Evolutionary conservation across 1,284 basidiomycete genomes (phyloP).

Genomic region (Chalciporus sp.): DNA sequence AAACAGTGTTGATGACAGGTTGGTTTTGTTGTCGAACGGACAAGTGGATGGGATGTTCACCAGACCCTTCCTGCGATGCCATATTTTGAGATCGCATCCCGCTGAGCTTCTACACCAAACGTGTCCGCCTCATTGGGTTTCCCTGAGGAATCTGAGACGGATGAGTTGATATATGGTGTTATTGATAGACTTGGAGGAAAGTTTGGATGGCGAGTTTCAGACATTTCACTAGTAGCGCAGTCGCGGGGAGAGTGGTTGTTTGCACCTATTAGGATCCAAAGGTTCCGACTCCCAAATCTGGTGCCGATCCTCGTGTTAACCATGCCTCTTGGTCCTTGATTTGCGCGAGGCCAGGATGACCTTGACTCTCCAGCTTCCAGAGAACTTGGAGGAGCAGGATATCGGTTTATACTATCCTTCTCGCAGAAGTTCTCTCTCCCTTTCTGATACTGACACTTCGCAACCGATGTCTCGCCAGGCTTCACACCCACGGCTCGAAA

Average conservation of each 20-base stretch:
- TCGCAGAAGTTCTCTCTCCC: constrained; percentile 23
- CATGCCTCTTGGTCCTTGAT: not conserved
- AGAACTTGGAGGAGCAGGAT: constrained; percentile 33
- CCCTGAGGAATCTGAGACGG: not conserved
- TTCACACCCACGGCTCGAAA: constrained; percentile 16
- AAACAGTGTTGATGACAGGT: not conserved
- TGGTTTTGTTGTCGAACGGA: not conserved
- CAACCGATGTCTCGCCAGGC: constrained; percentile 16
- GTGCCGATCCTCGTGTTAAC: not conserved
- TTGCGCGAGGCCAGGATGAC: constrained; percentile 11
- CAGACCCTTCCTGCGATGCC: constrained; percentile 80
- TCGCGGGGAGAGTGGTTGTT: constrained; percentile 1
- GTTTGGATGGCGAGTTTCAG: constrained; percentile 29
- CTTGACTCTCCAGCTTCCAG: constrained; percentile 9
- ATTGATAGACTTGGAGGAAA: constrained; percentile 40
- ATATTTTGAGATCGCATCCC: constrained; percentile 61
- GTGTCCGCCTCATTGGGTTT: constrained; percentile 9
- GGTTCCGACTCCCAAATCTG: constrained; percentile 3
- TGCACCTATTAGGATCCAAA: constrained; percentile 13
- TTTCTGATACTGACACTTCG: constrained; percentile 32
- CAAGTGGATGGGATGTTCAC: constrained; percentile 40
- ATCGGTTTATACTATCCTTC: constrained; percentile 32
- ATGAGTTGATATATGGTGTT: constrained; percentile 12
- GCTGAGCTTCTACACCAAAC: constrained; percentile 54
- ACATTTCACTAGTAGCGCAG: not conserved